Base-by-base conservation (phyloP, 805 yeast species). In the Sugiyamaella mastotermitis region DNA sequence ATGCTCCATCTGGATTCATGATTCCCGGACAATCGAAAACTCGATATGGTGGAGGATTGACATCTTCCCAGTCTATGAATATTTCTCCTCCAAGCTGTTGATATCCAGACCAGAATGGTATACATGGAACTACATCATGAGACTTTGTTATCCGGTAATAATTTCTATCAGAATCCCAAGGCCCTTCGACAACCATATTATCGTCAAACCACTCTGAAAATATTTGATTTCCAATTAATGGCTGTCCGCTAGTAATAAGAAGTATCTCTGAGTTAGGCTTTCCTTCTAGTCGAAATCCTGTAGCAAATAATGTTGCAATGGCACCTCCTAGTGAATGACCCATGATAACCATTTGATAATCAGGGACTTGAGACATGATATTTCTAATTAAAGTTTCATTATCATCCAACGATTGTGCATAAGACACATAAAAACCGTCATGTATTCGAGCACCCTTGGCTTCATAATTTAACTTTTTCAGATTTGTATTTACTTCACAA, bases 291-390 rank as follows among this genome's bases (percentile, higher is more conserved):
- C 26, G 27, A 35, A 79, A 64, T 48, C 82, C 90, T 16, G 76
- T 62, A 0, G 82, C 88, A 8, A 73, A 69, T 21, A 83, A 57
- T 3, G 66, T 57, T 1, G 86, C 79, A 34, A 80, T 56, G 0
- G 87, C 86, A 4, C 79, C 92, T 2, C 87, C 88, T 27, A 83
- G 58, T 0, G 92, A 83, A 57, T 83, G 94, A 0, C 94, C 92
- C 1, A 76, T 62, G 1, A 80, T 65, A 2, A 69, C 66, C 2
- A 80, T 40, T 19, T 64, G 52, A 52, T 77, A 79, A 14, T 64
- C 67, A 0, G 76, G 72, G 50, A 68, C 56, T 7, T 15, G 19
- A 10, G n/a, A 20, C 10, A 40, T 23, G 5, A 35, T 21, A 11
- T 9, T 8, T 6, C 4, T 13, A 13, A 40, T 29, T 10, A 13